Conservation (phyloP, 2,329 filamentous ascomycete genomes). For the Cytospora paraplurivora region DNA sequence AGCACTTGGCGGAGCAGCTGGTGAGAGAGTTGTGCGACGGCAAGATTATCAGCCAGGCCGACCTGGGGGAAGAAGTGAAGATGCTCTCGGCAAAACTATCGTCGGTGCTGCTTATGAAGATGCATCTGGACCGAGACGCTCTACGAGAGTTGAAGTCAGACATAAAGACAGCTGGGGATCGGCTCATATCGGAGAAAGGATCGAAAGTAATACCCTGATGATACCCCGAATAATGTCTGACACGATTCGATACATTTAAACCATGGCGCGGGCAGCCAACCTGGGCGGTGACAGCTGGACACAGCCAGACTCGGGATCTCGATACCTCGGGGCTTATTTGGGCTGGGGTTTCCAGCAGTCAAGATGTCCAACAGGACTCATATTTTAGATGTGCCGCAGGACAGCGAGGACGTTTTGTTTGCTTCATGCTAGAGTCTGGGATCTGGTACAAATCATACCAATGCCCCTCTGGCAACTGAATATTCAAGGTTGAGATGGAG, state of each 20-base stretch:
- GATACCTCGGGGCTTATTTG: not conserved
- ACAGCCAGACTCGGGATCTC: not conserved
- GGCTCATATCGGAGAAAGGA: constrained; percentile 24
- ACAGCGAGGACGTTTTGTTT: not conserved
- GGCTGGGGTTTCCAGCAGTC: not conserved
- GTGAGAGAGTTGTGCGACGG: constrained; percentile 38
- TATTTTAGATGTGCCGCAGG: too few relatives aligned
- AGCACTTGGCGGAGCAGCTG: constrained; percentile 38
- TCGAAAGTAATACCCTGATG: constrained; percentile 25
- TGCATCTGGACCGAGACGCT: constrained; percentile 26
- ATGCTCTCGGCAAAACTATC: constrained; percentile 36
- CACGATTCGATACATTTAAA: not conserved
- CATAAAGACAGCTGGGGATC: constrained; percentile 27
- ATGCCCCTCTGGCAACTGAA: not conserved
- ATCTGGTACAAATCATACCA: not conserved
- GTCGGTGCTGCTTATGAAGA: constrained; percentile 37
- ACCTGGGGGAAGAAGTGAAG: constrained; percentile 37
- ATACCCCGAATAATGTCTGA: not conserved
- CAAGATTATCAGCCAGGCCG: constrained; percentile 37
- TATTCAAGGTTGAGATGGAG: not conserved
- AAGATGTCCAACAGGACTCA: not conserved
- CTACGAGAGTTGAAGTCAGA: constrained; percentile 25
- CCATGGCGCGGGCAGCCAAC: not conserved
- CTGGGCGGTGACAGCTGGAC: not conserved
- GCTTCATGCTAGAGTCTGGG: not conserved